phyloP scores from a whole-genome alignment of 352 stramenopile species.

The Phytophthora fragariae region DNA sequence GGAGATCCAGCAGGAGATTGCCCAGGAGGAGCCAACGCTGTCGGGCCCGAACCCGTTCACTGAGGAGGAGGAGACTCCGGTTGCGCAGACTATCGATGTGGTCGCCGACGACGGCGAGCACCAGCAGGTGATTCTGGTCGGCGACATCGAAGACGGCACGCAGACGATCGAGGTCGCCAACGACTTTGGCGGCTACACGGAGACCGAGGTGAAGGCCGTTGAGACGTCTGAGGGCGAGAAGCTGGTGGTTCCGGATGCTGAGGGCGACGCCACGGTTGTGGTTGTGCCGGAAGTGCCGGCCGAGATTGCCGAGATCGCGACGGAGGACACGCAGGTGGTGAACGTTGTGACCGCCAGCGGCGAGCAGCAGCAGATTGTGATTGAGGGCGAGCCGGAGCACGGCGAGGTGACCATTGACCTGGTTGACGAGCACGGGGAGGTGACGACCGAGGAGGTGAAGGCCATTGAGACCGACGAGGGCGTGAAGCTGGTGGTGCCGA shows the following conservation, averaged over 20 bases:
- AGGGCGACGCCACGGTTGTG: neutral
- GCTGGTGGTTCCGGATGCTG: neutral
- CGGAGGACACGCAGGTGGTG: slow-evolving; percentile 5
- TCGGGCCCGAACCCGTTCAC: neutral
- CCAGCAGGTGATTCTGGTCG: slow-evolving; percentile 9
- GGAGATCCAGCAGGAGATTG: neutral
- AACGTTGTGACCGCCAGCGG: neutral
- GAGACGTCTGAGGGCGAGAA: neutral
- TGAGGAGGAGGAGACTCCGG: neutral
- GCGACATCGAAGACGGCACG: neutral
- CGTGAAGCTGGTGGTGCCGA: neutral
- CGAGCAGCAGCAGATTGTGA: slow-evolving; percentile 10
- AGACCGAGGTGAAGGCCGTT: neutral
- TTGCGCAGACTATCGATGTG: slow-evolving; percentile 9
- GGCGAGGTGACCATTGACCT: slow-evolving; percentile 1
- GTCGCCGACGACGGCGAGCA: neutral
- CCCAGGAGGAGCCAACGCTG: neutral
- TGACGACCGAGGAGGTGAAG: neutral
- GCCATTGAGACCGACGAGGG: neutral
- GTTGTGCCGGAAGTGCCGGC: neutral
- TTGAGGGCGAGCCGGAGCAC: slow-evolving; percentile 2
- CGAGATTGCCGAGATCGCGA: slow-evolving; percentile 1
- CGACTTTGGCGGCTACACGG: neutral
- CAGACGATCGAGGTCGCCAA: slow-evolving; percentile 2
- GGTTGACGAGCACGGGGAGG: neutral